Conservation (phyloP, 208 protist genomes). For the Trypanosoma congolense region DNA sequence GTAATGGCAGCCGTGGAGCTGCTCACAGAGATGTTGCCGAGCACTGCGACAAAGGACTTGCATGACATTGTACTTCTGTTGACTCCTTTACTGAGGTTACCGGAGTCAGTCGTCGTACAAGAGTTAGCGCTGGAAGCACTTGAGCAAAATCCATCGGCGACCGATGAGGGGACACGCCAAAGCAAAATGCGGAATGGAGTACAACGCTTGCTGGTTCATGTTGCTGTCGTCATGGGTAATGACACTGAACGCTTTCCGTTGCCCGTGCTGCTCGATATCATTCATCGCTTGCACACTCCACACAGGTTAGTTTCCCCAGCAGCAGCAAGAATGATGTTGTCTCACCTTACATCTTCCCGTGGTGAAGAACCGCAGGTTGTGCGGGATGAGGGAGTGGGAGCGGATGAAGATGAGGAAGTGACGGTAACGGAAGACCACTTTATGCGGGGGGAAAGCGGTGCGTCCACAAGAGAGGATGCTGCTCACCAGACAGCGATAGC, state of each 20-base stretch:
- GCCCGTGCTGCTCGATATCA: constrained; percentile 7
- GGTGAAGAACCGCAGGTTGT: neutral
- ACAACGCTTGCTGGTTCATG: constrained; percentile 25
- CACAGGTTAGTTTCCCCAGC: constrained; percentile 14
- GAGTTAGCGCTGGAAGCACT: too few species aligned
- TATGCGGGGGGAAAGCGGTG: too few species aligned
- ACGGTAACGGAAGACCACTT: too few species aligned
- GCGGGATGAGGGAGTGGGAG: neutral
- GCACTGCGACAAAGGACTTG: constrained; percentile 17
- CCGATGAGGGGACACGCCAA: too few species aligned
- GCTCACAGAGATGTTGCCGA: constrained; percentile 25
- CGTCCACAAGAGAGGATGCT: too few species aligned
- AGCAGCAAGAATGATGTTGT: constrained; percentile 19
- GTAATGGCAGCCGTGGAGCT: constrained; percentile 15
- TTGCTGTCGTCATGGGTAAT: constrained; percentile 30
- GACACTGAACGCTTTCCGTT: constrained; percentile 34
- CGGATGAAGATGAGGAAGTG: neutral
- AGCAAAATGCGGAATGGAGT: constrained; percentile 1
- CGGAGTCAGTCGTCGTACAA: too few species aligned
- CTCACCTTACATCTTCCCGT: constrained; percentile 1
- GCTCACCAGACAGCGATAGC: too few species aligned
- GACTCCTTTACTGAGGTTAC: constrained; percentile 3
- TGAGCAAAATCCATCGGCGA: too few species aligned
- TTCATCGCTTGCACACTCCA: constrained; percentile 18
- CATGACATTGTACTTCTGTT: constrained; percentile 18